Evolutionary conservation across 441 rosid species (phyloP), one percentile per base, ranked within the genome.

Genomic region (Omphalea diandra): DNA sequence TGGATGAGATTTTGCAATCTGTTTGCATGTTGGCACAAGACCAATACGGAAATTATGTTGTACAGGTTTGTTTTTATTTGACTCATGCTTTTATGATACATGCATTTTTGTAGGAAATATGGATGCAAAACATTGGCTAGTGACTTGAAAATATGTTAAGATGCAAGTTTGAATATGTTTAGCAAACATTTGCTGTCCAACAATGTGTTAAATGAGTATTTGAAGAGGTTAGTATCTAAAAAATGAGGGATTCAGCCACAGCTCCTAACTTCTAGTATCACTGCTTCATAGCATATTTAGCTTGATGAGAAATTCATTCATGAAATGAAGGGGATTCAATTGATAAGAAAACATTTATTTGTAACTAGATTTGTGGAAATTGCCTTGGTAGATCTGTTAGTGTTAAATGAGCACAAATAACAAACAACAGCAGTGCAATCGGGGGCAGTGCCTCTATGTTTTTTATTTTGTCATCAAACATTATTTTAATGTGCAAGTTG

Each of bases 31-130:
- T 90, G 79, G 93, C 96, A 22, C 96, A 88, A 50, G 96, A 90
- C 71, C 96, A 88, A 64, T 90, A 90, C 64, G 96, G 93, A 64
- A 90, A 90, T 74, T 90, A 90, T 80, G 96, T 90, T 79, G 87
- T 90, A 60, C 95, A 89, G 95, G 95, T 89, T 69, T 74, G 85
- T 77, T 63, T 7, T 41, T 10, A 50, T 6, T 49, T 40, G 54
- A 32, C 33, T 41, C 46, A 22, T 65, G 50, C 27, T 56, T 9
- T 35, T 24, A 20, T 22, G 27, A 5, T 31, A 54, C 24, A 29
- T 24, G 36, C 36, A 10, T 31, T 40, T 68, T 15, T 54, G 52
- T 67, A 40, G 52, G 17, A 55, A 43, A 32, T 24, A 68, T 32
- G 8, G 18, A 32, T 58, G 0, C 6, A 38, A 17, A 35, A 7